Evolutionary conservation across 495 filamentous ascomycete genomes (phyloP).

Genomic region (Penicillium samsonianum): DNA sequence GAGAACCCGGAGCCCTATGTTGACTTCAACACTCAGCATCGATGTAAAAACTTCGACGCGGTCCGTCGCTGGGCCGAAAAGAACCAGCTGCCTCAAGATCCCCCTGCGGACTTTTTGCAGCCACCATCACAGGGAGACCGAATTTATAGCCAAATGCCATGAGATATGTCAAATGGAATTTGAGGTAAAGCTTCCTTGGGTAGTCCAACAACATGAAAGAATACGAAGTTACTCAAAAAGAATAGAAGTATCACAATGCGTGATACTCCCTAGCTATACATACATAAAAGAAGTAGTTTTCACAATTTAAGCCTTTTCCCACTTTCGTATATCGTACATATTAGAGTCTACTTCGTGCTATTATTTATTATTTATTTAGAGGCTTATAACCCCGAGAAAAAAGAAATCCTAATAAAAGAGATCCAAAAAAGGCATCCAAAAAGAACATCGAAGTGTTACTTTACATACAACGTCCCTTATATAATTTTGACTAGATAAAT

Average conservation of each 20-base stretch:
- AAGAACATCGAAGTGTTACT: too few species aligned
- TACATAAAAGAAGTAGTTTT: too few species aligned
- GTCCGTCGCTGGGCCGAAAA: slow-evolving; percentile 52
- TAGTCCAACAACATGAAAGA: not conserved
- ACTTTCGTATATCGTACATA: too few species aligned
- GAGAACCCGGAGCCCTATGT: slow-evolving; percentile 47
- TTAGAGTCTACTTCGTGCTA: too few species aligned
- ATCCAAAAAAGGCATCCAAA: too few species aligned
- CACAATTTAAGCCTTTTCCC: too few species aligned
- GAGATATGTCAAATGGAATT: not conserved
- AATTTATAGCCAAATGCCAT: slow-evolving; percentile 44
- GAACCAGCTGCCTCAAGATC: slow-evolving; percentile 45
- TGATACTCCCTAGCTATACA: too few species aligned
- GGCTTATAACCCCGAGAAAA: too few species aligned
- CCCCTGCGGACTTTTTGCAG: slow-evolving; percentile 44
- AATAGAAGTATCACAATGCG: not conserved
- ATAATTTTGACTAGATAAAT: too few species aligned
- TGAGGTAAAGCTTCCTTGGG: not conserved
- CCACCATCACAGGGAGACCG: slow-evolving; percentile 38
- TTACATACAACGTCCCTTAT: too few species aligned
- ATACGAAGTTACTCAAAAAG: not conserved
- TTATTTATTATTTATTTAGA: too few species aligned
- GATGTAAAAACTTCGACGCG: slow-evolving; percentile 57
- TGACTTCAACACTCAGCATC: slow-evolving; percentile 58
- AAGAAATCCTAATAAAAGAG: too few species aligned